Percentiles rank a stretch among this genome's conserved stretches.
Conservation (phyloP, 164 flowering plant genomes). For the Cinnamomum chago region DNA sequence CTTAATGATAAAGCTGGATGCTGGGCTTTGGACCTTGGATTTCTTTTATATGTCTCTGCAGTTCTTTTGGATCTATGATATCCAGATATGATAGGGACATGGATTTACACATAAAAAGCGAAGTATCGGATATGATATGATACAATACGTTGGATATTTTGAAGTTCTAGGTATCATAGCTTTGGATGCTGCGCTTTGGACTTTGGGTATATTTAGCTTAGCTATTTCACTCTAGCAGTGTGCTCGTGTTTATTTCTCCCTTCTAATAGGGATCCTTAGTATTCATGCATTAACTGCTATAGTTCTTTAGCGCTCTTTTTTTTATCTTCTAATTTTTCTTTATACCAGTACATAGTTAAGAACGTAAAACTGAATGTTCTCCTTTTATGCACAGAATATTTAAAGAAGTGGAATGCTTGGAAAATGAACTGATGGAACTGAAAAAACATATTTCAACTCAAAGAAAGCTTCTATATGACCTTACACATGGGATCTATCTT, state of each 20-base stretch:
- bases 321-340: too few relatives aligned
- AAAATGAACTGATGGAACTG: conserved; percentile 40
- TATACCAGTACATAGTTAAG: too few relatives aligned
- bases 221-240: too few relatives aligned
- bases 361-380: neutral
- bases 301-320: neutral
- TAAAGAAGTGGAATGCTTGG: conserved; percentile 38
- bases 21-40: neutral
- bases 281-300: neutral
- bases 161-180: too few relatives aligned
- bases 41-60: too few relatives aligned
- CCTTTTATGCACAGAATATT: conserved; percentile 38
- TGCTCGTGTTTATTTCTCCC: neutral
- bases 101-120: too few relatives aligned
- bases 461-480: conserved; percentile 33
- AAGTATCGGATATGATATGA: too few relatives aligned
- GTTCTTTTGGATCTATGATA: too few relatives aligned
- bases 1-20: neutral
- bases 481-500: conserved; percentile 27
- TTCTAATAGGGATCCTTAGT: neutral
- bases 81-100: too few relatives aligned
- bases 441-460: conserved; percentile 38
- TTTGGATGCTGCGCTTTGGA: too few relatives aligned
- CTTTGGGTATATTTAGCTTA: too few relatives aligned
- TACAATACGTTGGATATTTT: too few relatives aligned